These are phyloP conservation scores for Cercospora sp. DNA, from an alignment of 2,329 filamentous ascomycete species.

Conservation along the genomic window DNA sequence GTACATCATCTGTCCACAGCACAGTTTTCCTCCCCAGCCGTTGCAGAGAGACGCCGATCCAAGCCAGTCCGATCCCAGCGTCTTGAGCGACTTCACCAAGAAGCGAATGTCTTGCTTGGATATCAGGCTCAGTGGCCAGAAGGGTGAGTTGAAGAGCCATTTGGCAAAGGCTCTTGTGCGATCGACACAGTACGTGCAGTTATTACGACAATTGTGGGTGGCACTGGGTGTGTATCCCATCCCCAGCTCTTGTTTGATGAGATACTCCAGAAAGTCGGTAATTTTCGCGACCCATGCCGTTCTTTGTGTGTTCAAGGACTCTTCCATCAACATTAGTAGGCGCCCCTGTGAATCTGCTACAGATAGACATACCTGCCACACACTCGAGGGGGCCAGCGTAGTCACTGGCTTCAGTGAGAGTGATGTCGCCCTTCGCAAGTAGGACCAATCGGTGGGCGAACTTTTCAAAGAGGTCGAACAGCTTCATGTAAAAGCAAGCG, in stretches of 20 bases:
- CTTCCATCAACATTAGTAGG: no score
- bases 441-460: no score
- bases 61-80: neutral
- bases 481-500: neutral
- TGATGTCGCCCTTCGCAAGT: no score
- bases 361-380: neutral
- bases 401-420: no score
- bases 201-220: neutral
- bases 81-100: neutral
- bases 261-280: no score
- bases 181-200: neutral
- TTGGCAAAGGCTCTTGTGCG: neutral
- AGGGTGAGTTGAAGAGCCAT: neutral
- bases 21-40: neutral
- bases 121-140: neutral
- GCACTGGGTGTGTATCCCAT: rapidly evolving
- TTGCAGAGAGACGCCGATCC: neutral
- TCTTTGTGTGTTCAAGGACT: no score
- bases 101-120: neutral
- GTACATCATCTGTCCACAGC: no score
- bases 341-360: no score
- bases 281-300: no score
- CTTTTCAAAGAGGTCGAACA: no score
- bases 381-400: no score
- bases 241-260: neutral